Base-by-base conservation (phyloP, 768 basidiomycete species). In the Auriscalpium microsporum region DNA sequence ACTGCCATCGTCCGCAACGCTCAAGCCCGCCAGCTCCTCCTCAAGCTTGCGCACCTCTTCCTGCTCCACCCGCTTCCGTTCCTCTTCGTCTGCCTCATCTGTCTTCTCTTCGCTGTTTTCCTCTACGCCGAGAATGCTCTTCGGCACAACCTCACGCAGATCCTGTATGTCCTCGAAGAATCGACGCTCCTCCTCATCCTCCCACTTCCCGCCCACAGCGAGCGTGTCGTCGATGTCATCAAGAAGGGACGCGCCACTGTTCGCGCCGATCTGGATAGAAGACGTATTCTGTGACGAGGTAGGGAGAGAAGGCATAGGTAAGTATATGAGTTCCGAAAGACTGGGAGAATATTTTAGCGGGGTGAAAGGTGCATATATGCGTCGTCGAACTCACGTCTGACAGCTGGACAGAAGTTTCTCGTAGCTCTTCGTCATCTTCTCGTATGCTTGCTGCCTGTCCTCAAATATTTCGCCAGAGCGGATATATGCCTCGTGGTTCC, bases 401-500 rank as follows among this genome's bases (percentile, higher is more conserved):
- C 94, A 94, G 64, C 84, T 93, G 14, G 86, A 75, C 48, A 94
- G 79, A 21, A 97, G 72, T 57, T 94, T 92, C 71, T 99, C 96
- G 63, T 97, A 97, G 46, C 84, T 80, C 70, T 90, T 93, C 40
- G 93, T 94, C 90, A 98, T 96, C 73, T 92, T 94, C 74, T 99
- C 96, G 67, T 99, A 99, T 10, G 90, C 93, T 69, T 98, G 94
- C 68, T 98, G 95, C 36, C 96, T 83, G 68, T 99, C 96, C 66
- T 99, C 96, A 62, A 99, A 99, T 59, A 99, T 97, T 71, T 99
- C 95, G 28, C 96, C 96, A 3, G 94, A 97, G 35, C 94, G 91
- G 62, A 99, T 98, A 67, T 99, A 99, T 55, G 96, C 96, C 74
- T 99, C 96, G 67, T 98, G 95, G 64, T 99, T 99, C 50, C 88